These are phyloP conservation scores for Mycena capillaripes DNA, from an alignment of 768 basidiomycete species.

Conservation along the genomic window DNA sequence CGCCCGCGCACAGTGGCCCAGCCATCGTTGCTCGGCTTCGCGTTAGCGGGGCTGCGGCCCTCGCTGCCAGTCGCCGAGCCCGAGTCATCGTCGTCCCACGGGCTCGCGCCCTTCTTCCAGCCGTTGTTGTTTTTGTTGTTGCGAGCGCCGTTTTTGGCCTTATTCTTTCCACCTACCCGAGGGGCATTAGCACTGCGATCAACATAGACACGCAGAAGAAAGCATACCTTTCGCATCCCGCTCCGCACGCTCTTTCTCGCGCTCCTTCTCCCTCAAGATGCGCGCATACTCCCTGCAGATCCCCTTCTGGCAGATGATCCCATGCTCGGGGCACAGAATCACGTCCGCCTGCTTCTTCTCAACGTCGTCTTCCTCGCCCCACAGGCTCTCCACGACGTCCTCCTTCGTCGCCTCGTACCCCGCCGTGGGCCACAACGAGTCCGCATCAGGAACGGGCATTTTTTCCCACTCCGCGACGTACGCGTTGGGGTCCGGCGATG, in stretches of 20 bases:
- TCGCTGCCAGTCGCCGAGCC: constrained; percentile 33
- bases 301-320: constrained; percentile 52
- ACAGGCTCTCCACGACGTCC: constrained; percentile 38
- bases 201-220: background rate
- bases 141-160: too few species aligned
- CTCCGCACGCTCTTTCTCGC: too few species aligned
- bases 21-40: too few species aligned
- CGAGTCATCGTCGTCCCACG: constrained; percentile 30
- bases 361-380: constrained; percentile 41
- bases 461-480: constrained; percentile 44
- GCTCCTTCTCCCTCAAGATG: constrained; percentile 44
- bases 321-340: constrained; percentile 48
- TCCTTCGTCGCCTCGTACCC: background rate
- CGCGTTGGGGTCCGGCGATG: constrained; percentile 36
- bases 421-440: constrained; percentile 1
- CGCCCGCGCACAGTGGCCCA: too few species aligned
- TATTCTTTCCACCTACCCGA: background rate
- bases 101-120: constrained; percentile 6
- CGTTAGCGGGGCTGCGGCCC: too few species aligned
- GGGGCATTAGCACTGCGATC: too few species aligned
- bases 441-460: constrained; percentile 20
- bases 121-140: background rate
- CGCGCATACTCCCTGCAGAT: constrained; percentile 51
- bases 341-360: constrained; percentile 31
- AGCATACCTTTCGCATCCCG: constrained; percentile 7